A percentile compares a stretch with the other conserved stretches of the same genome.
These are phyloP conservation scores for Lachancea sp. DNA, from an alignment of 805 yeast species.

Conservation along the genomic window DNA sequence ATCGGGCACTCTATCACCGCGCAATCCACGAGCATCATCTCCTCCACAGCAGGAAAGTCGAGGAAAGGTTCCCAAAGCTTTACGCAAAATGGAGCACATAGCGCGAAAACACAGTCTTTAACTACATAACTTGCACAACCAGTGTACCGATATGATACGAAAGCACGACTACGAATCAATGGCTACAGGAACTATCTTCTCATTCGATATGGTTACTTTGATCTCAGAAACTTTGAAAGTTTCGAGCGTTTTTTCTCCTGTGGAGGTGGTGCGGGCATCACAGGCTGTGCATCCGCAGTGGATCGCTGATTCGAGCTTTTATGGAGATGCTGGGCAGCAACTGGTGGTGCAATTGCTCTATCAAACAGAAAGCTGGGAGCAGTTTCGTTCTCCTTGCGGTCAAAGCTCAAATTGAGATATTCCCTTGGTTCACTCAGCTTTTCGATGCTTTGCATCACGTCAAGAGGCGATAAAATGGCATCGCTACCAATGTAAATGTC, in stretches of 20 bases:
- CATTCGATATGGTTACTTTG: constrained; percentile 10
- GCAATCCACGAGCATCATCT: neutral
- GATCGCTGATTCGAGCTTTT: constrained; percentile 11
- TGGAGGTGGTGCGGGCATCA: constrained; percentile 11
- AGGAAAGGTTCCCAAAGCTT: constrained; percentile 22
- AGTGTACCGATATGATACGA: neutral
- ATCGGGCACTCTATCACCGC: constrained; percentile 5
- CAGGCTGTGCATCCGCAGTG: constrained; percentile 16
- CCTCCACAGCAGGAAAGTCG: neutral
- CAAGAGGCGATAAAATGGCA: constrained; percentile 52
- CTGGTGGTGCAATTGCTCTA: constrained; percentile 7
- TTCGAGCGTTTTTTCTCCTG: constrained; percentile 40
- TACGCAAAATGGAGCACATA: constrained; percentile 24
- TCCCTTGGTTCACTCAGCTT: constrained; percentile 34
- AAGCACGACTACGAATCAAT: neutral
- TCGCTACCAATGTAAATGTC: constrained; percentile 82
- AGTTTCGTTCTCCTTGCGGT: constrained; percentile 27
- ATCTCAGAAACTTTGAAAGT: constrained; percentile 41
- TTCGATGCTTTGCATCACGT: constrained; percentile 36
- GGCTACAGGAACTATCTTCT: no score
- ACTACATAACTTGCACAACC: neutral
- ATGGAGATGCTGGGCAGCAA: constrained; percentile 10
- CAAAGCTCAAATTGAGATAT: constrained; percentile 39
- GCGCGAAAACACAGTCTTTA: constrained; percentile 23
- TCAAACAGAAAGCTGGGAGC: constrained; percentile 43